Evolutionary conservation across 768 basidiomycete genomes (phyloP), one percentile per base, ranked within the genome.

Genomic region (Solioccasus polychromus): DNA sequence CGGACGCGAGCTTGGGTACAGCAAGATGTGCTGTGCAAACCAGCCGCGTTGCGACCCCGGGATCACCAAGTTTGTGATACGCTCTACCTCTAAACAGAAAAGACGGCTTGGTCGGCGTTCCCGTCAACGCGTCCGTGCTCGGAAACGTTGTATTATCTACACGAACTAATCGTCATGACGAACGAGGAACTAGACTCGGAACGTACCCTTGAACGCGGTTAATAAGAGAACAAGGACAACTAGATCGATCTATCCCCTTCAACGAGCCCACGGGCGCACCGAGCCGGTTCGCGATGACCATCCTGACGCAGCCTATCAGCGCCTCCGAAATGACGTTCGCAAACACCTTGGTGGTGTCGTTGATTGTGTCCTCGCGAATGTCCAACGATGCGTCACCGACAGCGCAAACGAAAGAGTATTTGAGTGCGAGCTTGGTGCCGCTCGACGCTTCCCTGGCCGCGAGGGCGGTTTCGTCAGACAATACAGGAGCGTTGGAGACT

Each of bases 41-140:
- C 2, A 96, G 66, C 94, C 93, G 96, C 12, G 53, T 56, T 44
- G 90, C 82, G 14, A 91, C 91, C 3, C 75, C 74, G 0, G 72
- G 54, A 6, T 79, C 75, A 6, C 71, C 68, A 14, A 85, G 52
- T 60, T 89, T 92, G 47, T 83, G 79, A 57, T 91, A 92, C 0
- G 90, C 82, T 61, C 88, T 92, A 42, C 95, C 92, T 80, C 81
- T 90, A 12, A 94, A 55, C 31, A 97, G 64, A 68, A 96, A 96
- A 2, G 88, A 85, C 0, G 91, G 88, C 60, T 92, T 96, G 19
- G 77, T 68, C 12, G 71, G 68, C 0, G 80, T 64, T 5, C 64
- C 63, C 15, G 63, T 59, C n/a, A 88, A 62, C 1, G 73, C 65
- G 26, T 74, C 70, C n/a, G 79, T 51, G 3, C 65, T 63, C 23